Evolutionary conservation across 2,329 filamentous ascomycete species (phyloP).

Genomic region (Chaetothyriales sp.): DNA sequence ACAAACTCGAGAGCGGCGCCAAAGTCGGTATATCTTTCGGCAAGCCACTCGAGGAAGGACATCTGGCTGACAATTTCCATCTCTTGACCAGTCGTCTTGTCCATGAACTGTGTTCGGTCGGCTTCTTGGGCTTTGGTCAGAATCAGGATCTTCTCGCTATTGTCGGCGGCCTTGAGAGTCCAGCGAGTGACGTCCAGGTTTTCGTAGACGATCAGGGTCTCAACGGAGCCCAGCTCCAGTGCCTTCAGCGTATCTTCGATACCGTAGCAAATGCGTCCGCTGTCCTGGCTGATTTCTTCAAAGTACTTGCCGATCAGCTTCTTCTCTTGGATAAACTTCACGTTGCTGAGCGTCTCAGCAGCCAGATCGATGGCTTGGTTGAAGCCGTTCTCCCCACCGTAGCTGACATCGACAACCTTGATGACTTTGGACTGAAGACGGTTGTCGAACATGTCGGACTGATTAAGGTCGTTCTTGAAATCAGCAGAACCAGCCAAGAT

Average conservation of each 20-base stretch:
- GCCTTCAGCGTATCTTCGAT: slow-evolving; percentile 96
- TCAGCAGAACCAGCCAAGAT: slow-evolving; percentile 95
- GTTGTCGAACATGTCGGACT: slow-evolving; percentile 90
- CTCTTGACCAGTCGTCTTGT: slow-evolving; percentile 88
- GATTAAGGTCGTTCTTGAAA: slow-evolving; percentile 98
- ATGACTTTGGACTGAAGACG: slow-evolving; percentile 90
- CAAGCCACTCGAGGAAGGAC: slow-evolving; percentile 98
- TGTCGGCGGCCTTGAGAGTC: slow-evolving; percentile 65
- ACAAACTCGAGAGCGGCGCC: slow-evolving; percentile 93
- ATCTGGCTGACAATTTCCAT: slow-evolving; percentile 85
- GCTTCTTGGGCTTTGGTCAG: slow-evolving; percentile 74
- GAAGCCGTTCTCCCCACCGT: slow-evolving; percentile 98
- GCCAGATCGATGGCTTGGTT: slow-evolving; percentile 97
- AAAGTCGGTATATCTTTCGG: slow-evolving; percentile 96
- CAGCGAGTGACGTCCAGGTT: slow-evolving; percentile 91
- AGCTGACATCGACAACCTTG: slow-evolving; percentile 97
- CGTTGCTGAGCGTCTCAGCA: slow-evolving; percentile 88
- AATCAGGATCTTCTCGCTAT: slow-evolving; percentile 61
- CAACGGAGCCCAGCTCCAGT: slow-evolving; percentile 83
- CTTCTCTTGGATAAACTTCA: slow-evolving; percentile 99
- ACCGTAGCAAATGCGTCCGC: slow-evolving; percentile 92
- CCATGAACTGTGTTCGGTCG: slow-evolving; percentile 74
- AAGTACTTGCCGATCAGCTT: slow-evolving; percentile 99
- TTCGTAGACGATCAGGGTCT: slow-evolving; percentile 91
- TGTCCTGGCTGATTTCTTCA: slow-evolving; percentile 96